These are phyloP conservation scores for Calonectria fujianensis DNA, from an alignment of 2,329 filamentous ascomycete genomes.

Conservation along the genomic window DNA sequence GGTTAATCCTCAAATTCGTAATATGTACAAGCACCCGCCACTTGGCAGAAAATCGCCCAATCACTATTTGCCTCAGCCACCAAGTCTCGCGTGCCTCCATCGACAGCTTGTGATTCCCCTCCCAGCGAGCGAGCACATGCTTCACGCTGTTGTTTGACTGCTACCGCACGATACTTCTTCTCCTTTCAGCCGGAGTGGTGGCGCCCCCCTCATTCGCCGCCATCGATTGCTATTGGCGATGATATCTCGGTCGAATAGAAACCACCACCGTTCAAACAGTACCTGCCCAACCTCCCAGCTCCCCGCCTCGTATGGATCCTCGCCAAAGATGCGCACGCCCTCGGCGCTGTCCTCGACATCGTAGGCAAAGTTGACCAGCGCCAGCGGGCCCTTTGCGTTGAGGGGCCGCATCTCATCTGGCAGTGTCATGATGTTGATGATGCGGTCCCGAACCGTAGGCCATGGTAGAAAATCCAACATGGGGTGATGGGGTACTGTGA, in stretches of 20 bases:
- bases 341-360: slow-evolving; percentile 74
- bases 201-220: slow-evolving; percentile 68
- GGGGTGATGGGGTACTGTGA: slow-evolving; percentile 72
- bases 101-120: neutral
- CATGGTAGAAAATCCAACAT: slow-evolving; percentile 75
- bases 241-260: slow-evolving; percentile 72
- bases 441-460: slow-evolving; percentile 71
- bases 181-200: slow-evolving; percentile 53
- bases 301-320: slow-evolving; percentile 67
- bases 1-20: neutral
- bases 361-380: slow-evolving; percentile 71
- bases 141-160: slow-evolving; percentile 23
- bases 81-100: neutral
- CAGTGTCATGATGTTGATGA: slow-evolving; percentile 71
- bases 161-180: slow-evolving; percentile 27
- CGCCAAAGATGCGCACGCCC: slow-evolving; percentile 69
- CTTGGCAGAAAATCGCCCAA: slow-evolving; percentile 1
- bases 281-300: slow-evolving; percentile 76
- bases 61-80: neutral
- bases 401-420: slow-evolving; percentile 69
- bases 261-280: slow-evolving; percentile 78
- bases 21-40: neutral
- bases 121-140: neutral
- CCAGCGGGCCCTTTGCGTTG: slow-evolving; percentile 66
- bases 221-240: slow-evolving; percentile 73